These are phyloP conservation scores for Blastocystis sp. DNA, from an alignment of 352 stramenopile genomes.

Conservation along the genomic window DNA sequence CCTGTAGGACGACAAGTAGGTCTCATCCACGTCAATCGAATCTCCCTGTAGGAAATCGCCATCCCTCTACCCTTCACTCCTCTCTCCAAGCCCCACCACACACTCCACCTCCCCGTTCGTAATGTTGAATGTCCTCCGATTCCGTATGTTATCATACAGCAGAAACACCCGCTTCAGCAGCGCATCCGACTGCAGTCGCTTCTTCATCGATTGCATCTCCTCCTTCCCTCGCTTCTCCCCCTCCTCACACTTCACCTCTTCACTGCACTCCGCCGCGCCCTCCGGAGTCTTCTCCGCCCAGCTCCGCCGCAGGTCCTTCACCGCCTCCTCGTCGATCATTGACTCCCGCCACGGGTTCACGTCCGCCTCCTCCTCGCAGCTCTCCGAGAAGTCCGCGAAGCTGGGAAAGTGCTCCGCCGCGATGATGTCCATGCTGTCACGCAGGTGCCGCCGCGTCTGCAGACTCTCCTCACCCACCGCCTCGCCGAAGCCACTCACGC, in stretches of 20 bases:
- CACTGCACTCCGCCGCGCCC: background rate
- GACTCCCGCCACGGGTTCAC: constrained; percentile 7
- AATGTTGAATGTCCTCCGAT: background rate
- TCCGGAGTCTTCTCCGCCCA: background rate
- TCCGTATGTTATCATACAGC: constrained; percentile 36
- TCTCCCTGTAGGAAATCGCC: constrained; percentile 2
- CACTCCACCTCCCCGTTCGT: background rate
- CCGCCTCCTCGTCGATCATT: background rate
- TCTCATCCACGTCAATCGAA: background rate
- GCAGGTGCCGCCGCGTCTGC: background rate
- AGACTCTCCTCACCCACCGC: background rate
- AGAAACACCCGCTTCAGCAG: background rate
- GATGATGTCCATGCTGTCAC: background rate
- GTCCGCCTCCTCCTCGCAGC: constrained; percentile 31
- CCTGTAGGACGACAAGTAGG: constrained; percentile 7
- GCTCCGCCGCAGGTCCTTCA: background rate
- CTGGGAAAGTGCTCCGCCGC: constrained; percentile 11
- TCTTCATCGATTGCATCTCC: background rate
- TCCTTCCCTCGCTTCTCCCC: background rate
- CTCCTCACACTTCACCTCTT: background rate
- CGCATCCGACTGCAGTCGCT: background rate
- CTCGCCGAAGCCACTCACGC: constrained; percentile 14
- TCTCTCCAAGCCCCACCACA: background rate
- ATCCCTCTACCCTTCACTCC: background rate
- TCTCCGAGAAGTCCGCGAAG: constrained; percentile 38